Conservation (phyloP, 345 rosid species). For the Bruguiera sexangula region DNA sequence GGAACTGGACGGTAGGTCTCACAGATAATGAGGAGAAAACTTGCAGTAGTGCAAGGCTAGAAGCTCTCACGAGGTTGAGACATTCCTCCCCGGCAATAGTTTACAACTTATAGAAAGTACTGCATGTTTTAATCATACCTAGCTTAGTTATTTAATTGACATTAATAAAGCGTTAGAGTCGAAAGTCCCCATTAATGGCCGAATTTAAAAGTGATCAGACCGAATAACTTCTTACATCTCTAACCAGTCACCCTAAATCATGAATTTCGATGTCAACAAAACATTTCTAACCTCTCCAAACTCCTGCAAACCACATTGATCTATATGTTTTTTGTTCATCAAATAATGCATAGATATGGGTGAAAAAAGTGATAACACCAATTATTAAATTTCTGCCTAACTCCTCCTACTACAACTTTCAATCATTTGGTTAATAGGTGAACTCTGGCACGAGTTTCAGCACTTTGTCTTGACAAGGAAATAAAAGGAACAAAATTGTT, state of each 20-base stretch:
- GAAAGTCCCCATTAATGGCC: slow-evolving; percentile 15
- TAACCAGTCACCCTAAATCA: slow-evolving; percentile 2
- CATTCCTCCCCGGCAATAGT: too few relatives aligned
- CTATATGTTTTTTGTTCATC: not conserved
- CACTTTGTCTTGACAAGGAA: not conserved
- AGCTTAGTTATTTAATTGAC: not conserved
- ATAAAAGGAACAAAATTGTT: not conserved
- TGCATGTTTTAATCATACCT: too few relatives aligned
- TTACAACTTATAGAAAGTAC: too few relatives aligned
- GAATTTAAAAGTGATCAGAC: slow-evolving; percentile 6
- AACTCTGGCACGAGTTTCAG: not conserved
- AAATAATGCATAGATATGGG: too few relatives aligned
- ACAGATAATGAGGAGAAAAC: too few relatives aligned
- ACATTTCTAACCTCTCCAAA: slow-evolving; percentile 23
- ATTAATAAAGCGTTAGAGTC: slow-evolving; percentile 13
- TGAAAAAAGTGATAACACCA: not conserved
- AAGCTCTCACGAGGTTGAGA: too few relatives aligned
- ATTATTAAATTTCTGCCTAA: slow-evolving; percentile 10
- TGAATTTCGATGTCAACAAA: slow-evolving; percentile 4
- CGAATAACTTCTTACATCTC: not conserved
- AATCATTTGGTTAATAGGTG: slow-evolving; percentile 8
- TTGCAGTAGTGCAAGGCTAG: too few relatives aligned
- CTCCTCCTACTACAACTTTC: not conserved
- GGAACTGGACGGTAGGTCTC: too few relatives aligned
- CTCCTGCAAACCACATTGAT: slow-evolving; percentile 1